Base-by-base conservation (phyloP, 2,329 filamentous ascomycete genomes). In the Helminthosporium solani region DNA sequence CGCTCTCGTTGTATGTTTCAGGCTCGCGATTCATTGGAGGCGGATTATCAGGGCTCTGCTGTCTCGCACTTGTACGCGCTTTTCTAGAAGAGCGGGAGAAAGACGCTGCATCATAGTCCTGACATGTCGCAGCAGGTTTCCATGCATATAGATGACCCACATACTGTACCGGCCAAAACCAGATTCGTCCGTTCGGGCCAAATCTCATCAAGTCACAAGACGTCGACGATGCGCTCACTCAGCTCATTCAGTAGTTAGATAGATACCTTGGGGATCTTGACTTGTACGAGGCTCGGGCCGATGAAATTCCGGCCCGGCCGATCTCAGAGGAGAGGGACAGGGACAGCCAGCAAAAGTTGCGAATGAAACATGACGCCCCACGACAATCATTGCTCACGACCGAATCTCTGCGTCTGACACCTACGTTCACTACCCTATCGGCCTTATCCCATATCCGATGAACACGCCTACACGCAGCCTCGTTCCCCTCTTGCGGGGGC, bases 401-500 rank as follows among this genome's bases (percentile, higher is more conserved):
- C 12, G 12, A 18, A 9, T 38, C 16, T 21, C 35, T 6, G 23
- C 35, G 35, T 14, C 20, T 15, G 20, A 12, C 19, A 21, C 35
- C 11, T 3, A 25, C n/a, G n/a, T 21, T 38, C 33, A 14, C 31
- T 31, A 4, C 15, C 14, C 31, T 31, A 4, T 14, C 33, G 31
- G 15, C 27, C 33, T 27, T 36, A 19, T 38, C 16, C 43, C 33
- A 15, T 43, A 33, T 54, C 42, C 48, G 44, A 66, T 65, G 60
- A 63, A 60, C 52, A 11, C 46, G 25, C 23, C 40, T 15, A 51
- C 60, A 45, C 55, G 54, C 40, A 45, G 56, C 38, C 57, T 43
- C 58, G 58, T 42, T 46, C 54, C 63, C 46, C 54, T 65, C 42
- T 50, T 46, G 41, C 50, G 57, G 31, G 44, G 49, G 28, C 4